phyloP scores from a whole-genome alignment of 2,329 filamentous ascomycete species.

The Alternaria brassicae region DNA sequence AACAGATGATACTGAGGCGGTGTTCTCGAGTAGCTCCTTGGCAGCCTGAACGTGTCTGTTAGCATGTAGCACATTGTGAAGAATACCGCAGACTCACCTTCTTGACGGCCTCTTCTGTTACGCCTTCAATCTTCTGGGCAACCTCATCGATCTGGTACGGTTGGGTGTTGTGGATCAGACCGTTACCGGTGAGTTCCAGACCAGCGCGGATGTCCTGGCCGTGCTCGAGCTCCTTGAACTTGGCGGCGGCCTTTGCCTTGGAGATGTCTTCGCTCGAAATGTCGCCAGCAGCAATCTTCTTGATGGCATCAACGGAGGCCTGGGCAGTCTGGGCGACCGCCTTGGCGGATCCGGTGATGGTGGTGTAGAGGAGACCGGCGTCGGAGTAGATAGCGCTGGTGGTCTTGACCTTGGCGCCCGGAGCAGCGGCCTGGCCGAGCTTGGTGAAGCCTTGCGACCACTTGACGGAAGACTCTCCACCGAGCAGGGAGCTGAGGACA shows the following conservation, averaged over 20 bases:
- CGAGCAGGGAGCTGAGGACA: conserved; percentile 87
- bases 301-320: conserved; percentile 80
- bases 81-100: conserved; percentile 28
- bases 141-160: conserved; percentile 83
- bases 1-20: conserved; percentile 86
- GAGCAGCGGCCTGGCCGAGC: conserved; percentile 75
- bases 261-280: conserved; percentile 84
- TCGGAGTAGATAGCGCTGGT: conserved; percentile 90
- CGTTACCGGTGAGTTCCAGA: conserved; percentile 82
- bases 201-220: conserved; percentile 79
- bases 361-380: conserved; percentile 85
- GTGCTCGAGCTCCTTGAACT: conserved; percentile 86
- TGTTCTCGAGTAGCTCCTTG: conserved; percentile 85
- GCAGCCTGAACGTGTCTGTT: conserved; percentile 69
- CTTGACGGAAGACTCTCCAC: conserved; percentile 90
- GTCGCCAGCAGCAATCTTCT: conserved; percentile 77
- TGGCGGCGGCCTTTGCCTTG: conserved; percentile 91
- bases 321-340: conserved; percentile 77
- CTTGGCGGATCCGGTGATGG: conserved; percentile 75
- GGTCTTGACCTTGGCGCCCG: conserved; percentile 73
- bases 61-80: conserved; percentile 17
- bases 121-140: conserved; percentile 78
- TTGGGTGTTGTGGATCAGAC: conserved; percentile 81
- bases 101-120: conserved; percentile 85
- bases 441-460: conserved; percentile 94